phyloP scores from a whole-genome alignment of 495 filamentous ascomycete species.

The Talaromyces proteolyticus region DNA sequence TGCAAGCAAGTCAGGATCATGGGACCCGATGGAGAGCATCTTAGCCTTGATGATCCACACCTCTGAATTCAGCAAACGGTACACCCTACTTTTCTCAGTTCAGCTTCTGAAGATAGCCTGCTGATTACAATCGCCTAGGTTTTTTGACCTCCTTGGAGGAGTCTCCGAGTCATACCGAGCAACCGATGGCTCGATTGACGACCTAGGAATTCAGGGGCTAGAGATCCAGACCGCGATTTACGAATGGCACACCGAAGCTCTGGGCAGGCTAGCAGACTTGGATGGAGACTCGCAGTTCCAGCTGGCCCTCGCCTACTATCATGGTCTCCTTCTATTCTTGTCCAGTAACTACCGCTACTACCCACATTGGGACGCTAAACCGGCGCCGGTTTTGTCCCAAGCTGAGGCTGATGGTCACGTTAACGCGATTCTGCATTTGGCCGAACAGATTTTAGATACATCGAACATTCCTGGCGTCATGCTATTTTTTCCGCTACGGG shows the following conservation, averaged over 20 bases:
- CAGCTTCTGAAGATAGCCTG: too few species aligned
- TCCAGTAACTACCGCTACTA: conserved; percentile 10
- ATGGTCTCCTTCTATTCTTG: conserved; percentile 9
- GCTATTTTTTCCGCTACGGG: not conserved
- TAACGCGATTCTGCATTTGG: not conserved
- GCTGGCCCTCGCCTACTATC: conserved; percentile 2
- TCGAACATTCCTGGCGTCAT: not conserved
- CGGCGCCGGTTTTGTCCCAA: not conserved
- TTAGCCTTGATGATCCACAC: not conserved
- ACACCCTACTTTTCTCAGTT: too few species aligned
- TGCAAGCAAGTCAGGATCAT: not conserved
- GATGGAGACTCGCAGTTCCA: not conserved
- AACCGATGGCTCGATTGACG: not conserved
- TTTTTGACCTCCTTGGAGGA: too few species aligned
- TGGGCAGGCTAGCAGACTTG: not conserved
- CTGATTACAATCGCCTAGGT: too few species aligned
- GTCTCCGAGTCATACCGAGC: too few species aligned
- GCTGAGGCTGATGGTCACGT: not conserved
- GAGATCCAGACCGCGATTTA: not conserved
- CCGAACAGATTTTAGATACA: not conserved
- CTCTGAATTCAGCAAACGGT: not conserved
- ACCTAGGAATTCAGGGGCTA: not conserved
- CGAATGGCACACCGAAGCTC: not conserved
- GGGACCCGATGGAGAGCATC: not conserved
- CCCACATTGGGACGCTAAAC: not conserved